phyloP scores from a whole-genome alignment of 164 flowering plant species.

The Houttuynia cordata region DNA sequence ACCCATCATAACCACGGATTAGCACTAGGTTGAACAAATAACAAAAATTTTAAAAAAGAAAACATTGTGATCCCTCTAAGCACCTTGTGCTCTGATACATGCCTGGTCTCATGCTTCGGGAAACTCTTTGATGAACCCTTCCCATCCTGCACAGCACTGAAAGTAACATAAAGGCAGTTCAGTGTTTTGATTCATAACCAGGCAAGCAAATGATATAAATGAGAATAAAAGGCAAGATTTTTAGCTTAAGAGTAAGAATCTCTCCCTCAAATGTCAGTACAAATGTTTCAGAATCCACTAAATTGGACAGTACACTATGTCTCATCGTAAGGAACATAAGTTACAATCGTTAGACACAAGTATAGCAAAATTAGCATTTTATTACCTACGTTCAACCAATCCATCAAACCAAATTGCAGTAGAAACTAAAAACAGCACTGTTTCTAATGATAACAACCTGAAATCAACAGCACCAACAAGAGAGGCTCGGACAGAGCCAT shows the following conservation, averaged over 20 bases:
- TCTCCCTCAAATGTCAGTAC: not conserved
- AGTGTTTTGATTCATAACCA: not conserved
- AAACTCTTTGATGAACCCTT: conserved; percentile 69
- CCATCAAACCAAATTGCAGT: not conserved
- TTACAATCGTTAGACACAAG: not conserved
- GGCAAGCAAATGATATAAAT: not conserved
- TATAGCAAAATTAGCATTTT: not conserved
- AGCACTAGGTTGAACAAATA: too few species aligned
- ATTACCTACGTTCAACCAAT: too few species aligned
- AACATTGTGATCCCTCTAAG: not conserved
- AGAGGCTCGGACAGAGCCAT: conserved; percentile 48
- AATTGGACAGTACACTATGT: not conserved
- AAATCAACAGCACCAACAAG: conserved; percentile 50
- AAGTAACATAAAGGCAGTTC: not conserved
- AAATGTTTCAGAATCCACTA: not conserved
- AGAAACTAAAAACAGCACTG: not conserved
- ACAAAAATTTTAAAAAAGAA: not conserved
- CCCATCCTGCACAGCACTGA: conserved; percentile 50
- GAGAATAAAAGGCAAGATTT: not conserved
- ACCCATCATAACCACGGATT: too few species aligned
- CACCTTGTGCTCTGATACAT: conserved; percentile 86
- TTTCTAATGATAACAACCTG: conserved; percentile 25
- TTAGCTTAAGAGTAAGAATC: not conserved
- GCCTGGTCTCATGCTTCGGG: conserved; percentile 70
- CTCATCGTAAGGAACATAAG: not conserved